phyloP scores from a whole-genome alignment of 805 yeast genomes.

The Brettanomyces custersianus region DNA sequence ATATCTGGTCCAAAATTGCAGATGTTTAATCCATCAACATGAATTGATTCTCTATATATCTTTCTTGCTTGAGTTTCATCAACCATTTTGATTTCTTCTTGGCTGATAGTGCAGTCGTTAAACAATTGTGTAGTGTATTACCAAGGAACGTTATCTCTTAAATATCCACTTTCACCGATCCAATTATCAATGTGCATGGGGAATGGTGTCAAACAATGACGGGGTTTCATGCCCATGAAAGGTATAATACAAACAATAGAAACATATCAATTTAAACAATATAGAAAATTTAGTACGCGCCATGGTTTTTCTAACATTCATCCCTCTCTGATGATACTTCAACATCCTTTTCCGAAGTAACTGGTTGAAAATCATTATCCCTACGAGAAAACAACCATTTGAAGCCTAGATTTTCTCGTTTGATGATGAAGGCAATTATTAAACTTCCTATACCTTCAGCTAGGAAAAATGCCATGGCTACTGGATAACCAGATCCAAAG shows the following conservation, averaged over 20 bases:
- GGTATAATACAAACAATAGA: too few species aligned
- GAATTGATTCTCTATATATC: slow-evolving; percentile 11
- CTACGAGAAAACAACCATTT: slow-evolving; percentile 4
- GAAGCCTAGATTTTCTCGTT: slow-evolving; percentile 6
- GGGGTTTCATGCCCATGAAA: too few species aligned
- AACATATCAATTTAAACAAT: too few species aligned
- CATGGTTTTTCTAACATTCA: too few species aligned
- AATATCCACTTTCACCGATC: too few species aligned
- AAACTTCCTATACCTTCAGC: slow-evolving; percentile 10
- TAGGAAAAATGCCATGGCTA: slow-evolving; percentile 11
- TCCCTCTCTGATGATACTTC: too few species aligned
- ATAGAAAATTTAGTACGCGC: too few species aligned
- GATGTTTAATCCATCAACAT: slow-evolving; percentile 13
- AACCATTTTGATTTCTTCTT: slow-evolving; percentile 9
- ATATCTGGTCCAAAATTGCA: slow-evolving; percentile 12
- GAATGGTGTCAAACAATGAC: too few species aligned
- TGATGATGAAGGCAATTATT: slow-evolving; percentile 9
- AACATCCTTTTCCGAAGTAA: neutral
- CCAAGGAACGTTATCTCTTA: too few species aligned
- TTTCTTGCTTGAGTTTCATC: slow-evolving; percentile 13
- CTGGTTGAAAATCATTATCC: neutral
- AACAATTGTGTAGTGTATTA: too few species aligned
- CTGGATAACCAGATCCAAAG: slow-evolving; percentile 25
- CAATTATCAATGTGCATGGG: too few species aligned
- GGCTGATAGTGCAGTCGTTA: too few species aligned